Evolutionary conservation across 257 asterid species (phyloP).

Genomic region (Nicotiana benthamiana): DNA sequence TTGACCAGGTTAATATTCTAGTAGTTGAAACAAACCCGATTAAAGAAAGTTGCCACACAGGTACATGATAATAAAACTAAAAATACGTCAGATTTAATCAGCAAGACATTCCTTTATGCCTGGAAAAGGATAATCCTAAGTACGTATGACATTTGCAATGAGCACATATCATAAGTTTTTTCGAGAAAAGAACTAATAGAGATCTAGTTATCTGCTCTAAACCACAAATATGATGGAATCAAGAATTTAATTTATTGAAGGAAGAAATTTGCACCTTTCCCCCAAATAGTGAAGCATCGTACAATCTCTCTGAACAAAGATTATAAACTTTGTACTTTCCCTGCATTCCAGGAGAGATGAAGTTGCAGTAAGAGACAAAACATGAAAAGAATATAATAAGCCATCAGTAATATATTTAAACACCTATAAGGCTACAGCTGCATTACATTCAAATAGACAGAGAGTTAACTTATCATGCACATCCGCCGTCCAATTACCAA

Average conservation of each 20-base stretch:
- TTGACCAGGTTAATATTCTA: not conserved
- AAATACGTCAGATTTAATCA: not conserved
- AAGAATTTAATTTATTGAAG: not conserved
- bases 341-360: conserved; percentile 35
- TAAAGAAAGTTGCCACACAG: not conserved
- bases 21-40: not conserved
- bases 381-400: not conserved
- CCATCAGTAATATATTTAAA: not conserved
- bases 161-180: not conserved
- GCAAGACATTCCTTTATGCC: not conserved
- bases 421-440: not conserved
- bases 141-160: not conserved
- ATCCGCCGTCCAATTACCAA: not conserved
- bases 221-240: not conserved
- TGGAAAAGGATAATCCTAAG: not conserved
- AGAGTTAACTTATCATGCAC: not conserved
- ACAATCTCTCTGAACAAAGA: conserved; percentile 95
- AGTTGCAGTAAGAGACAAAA: not conserved
- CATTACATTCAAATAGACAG: not conserved
- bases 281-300: conserved; percentile 88
- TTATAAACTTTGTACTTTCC: conserved; percentile 92
- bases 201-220: not conserved
- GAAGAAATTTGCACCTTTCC: conserved; percentile 61
- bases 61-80: not conserved
- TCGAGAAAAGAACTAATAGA: not conserved